Percentiles rank a stretch among this genome's conserved stretches.
Conservation (phyloP, 1,284 basidiomycete species). For the Cryptococcus sp. region DNA sequence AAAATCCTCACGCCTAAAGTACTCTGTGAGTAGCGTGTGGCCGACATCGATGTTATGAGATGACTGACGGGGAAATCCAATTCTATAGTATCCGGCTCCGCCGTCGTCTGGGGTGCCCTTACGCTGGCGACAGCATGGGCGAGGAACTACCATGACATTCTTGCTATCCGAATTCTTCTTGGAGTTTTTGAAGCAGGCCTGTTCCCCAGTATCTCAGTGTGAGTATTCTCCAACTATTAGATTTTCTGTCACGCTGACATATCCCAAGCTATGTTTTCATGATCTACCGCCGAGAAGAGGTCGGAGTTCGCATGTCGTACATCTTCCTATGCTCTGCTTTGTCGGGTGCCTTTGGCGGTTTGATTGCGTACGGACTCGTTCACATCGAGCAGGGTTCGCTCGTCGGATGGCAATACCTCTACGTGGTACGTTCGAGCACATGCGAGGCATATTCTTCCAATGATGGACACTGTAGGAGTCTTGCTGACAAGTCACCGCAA, state of each 20-base stretch:
- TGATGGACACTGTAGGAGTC: background rate
- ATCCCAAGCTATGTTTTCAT: slow-evolving; percentile 22
- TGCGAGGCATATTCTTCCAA: background rate
- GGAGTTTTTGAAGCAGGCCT: slow-evolving; percentile 37
- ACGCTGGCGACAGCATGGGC: slow-evolving; percentile 26
- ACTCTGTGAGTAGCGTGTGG: slow-evolving; percentile 19
- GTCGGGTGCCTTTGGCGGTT: slow-evolving; percentile 39
- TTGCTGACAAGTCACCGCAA: background rate
- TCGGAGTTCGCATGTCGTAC: slow-evolving; percentile 34
- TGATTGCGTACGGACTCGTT: slow-evolving; percentile 36
- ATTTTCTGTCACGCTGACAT: slow-evolving; percentile 6
- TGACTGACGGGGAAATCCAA: background rate
- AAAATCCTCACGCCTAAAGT: slow-evolving; percentile 32
- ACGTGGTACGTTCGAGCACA: slow-evolving; percentile 14
- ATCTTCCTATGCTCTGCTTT: slow-evolving; percentile 38
- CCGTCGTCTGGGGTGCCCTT: slow-evolving; percentile 25
- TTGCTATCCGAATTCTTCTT: slow-evolving; percentile 30
- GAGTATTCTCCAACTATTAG: slow-evolving; percentile 8
- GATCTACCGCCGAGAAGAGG: slow-evolving; percentile 35
- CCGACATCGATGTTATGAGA: background rate
- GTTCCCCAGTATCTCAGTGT: slow-evolving; percentile 31
- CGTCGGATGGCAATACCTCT: slow-evolving; percentile 29
- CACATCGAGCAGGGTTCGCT: slow-evolving; percentile 23
- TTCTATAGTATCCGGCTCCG: slow-evolving; percentile 21
- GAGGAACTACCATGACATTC: slow-evolving; percentile 22